A percentile compares a stretch with the other conserved stretches of the same genome.
Evolutionary conservation across 192 early-diverging fungal genomes (phyloP).

Genomic region (Coemansia sp.): DNA sequence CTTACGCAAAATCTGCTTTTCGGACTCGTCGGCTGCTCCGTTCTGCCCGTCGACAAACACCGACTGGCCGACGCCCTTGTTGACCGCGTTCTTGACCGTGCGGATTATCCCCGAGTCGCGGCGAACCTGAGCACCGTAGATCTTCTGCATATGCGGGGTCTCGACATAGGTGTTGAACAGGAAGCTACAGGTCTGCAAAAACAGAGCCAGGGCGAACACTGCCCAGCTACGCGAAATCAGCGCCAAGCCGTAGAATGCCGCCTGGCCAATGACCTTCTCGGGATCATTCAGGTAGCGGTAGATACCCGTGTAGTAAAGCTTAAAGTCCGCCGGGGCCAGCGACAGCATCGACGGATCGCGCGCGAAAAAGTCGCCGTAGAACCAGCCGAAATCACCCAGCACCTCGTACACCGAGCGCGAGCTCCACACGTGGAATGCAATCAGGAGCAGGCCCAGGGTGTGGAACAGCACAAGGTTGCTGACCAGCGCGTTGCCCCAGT

Average conservation of each 20-base stretch:
- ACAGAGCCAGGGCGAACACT: constrained; percentile 80
- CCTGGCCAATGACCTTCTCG: constrained; percentile 88
- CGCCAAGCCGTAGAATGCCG: constrained; percentile 91
- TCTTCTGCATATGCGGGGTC: constrained; percentile 84
- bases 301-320: constrained; percentile 84
- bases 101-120: constrained; percentile 73
- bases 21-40: background rate
- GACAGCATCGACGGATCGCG: constrained; percentile 64
- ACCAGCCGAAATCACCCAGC: constrained; percentile 96
- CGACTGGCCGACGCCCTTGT: constrained; percentile 46
- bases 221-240: constrained; percentile 77
- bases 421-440: constrained; percentile 88
- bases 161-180: constrained; percentile 87
- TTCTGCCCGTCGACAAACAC: constrained; percentile 26
- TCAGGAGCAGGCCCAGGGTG: constrained; percentile 70
- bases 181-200: constrained; percentile 79
- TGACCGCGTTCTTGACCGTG: constrained; percentile 55
- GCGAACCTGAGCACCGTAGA: constrained; percentile 83
- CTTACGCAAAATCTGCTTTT: background rate
- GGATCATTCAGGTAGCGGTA: constrained; percentile 95
- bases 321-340: constrained; percentile 44
- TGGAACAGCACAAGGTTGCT: constrained; percentile 67
- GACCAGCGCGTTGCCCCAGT: constrained; percentile 56
- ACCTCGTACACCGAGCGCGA: constrained; percentile 88
- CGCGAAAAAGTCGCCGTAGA: constrained; percentile 97